phyloP scores from a whole-genome alignment of 2,329 filamentous ascomycete genomes.

The Penicillium sp. region DNA sequence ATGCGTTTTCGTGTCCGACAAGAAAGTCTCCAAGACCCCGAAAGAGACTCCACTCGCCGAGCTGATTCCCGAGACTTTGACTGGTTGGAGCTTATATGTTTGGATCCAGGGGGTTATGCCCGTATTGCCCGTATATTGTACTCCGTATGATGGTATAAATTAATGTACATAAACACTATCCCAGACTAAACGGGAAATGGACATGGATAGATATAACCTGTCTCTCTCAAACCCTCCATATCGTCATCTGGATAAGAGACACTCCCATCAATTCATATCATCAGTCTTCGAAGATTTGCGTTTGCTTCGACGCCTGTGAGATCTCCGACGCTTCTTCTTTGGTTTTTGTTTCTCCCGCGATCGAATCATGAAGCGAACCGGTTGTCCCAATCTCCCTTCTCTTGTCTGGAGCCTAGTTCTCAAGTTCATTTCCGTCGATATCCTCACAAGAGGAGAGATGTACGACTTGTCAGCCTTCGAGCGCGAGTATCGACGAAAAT shows the following conservation, averaged over 20 bases:
- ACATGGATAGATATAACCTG: neutral
- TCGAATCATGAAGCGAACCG: slow-evolving; percentile 2
- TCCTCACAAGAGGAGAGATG: slow-evolving; percentile 2
- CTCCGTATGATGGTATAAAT: neutral
- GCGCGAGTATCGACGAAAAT: neutral
- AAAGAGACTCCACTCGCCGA: neutral
- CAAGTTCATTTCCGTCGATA: neutral
- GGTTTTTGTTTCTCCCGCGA: neutral
- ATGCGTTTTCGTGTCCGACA: neutral
- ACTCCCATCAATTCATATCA: neutral
- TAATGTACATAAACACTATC: neutral
- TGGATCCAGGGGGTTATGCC: neutral
- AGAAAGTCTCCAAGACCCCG: neutral
- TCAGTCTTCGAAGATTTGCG: neutral
- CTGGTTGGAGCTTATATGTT: neutral
- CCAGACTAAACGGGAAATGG: neutral
- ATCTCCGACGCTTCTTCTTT: neutral
- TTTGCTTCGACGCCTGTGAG: neutral
- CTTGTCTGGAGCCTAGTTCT: neutral
- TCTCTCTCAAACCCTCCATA: neutral
- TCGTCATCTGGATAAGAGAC: neutral
- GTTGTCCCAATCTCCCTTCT: neutral
- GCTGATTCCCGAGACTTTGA: neutral
- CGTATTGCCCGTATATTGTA: neutral
- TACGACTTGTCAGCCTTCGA: neutral